Base-by-base conservation (phyloP, 2,329 filamentous ascomycete species). In the Neonectria sp. region DNA sequence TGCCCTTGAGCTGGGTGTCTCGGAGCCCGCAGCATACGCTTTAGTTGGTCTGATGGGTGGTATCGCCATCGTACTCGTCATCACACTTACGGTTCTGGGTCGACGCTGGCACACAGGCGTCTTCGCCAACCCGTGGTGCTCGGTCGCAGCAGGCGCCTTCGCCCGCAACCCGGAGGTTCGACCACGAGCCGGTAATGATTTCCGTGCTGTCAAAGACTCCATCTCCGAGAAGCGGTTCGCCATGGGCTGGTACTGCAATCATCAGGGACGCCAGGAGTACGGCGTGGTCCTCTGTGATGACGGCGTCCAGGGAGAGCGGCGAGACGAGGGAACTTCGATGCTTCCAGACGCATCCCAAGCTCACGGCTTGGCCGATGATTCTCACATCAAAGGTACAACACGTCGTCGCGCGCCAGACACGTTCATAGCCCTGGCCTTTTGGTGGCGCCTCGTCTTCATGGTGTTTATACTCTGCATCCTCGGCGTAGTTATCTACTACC, bases 401-500 rank as follows among this genome's bases (percentile, higher is more conserved):
- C 11, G 33, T 13, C 33, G 33, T 35, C 33, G 33, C 13, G 33
- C 33, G 12, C 33, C 33, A 1, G 33, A 35, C 4, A 81, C 79
- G 0, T 83, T 83, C 31, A 75, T 82, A 35, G 72, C 80, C 0
- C 71, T 83, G 17, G 78, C 77, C 4, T 73, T 78, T 25, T 75
- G 76, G 46, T 83, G 82, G 71, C 73, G 81, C 2, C 68, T 80
- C 4, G 25, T 65, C 0, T 79, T 83, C 21, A 63, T 78, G 0
- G 29, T 79, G 0, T 79, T 82, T 25, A 68, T 83, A 6, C 59
- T 78, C 8, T 79, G 71, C 0, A 59, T 84, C 0, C 75, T 82
- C 3, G 70, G 73, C 2, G 73, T 85, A 9, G 75, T 85, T 11
- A 72, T 82, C n/a, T 84, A 82, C 55, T 85, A 84, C 12, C 72